A percentile compares a stretch with the other conserved stretches of the same genome.
Evolutionary conservation across 352 stramenopile genomes (phyloP).

Genomic region (Phytophthora fragariaefolia): DNA sequence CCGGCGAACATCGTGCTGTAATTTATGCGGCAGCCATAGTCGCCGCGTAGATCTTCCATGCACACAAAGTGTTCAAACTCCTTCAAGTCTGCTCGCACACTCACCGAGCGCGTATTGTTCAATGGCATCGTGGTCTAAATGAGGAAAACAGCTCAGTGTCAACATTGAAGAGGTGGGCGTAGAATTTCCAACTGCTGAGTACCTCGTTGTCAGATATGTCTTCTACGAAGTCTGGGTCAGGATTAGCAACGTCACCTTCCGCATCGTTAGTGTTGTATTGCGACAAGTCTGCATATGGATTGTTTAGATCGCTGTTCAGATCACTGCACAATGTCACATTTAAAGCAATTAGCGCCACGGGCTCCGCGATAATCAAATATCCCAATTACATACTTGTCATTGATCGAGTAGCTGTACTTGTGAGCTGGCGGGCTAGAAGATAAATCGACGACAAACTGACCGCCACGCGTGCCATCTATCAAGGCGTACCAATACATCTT

Average conservation of each 20-base stretch:
- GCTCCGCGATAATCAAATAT: background rate
- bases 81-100: slow-evolving; percentile 48
- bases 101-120: slow-evolving; percentile 25
- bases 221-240: slow-evolving; percentile 48
- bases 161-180: background rate
- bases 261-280: slow-evolving; percentile 39
- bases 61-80: slow-evolving; percentile 74
- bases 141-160: background rate
- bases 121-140: slow-evolving; percentile 14
- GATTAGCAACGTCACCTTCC: slow-evolving; percentile 26
- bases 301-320: slow-evolving; percentile 53
- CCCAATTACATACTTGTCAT: slow-evolving; percentile 21
- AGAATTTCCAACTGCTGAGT: background rate
- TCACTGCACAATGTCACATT: slow-evolving; percentile 27
- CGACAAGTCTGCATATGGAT: slow-evolving; percentile 44
- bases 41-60: slow-evolving; percentile 58
- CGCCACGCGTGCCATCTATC: slow-evolving; percentile 16
- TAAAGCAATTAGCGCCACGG: slow-evolving; percentile 10
- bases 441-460: slow-evolving; percentile 49
- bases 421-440: slow-evolving; percentile 31
- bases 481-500: background rate
- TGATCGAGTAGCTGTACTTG: slow-evolving; percentile 17
- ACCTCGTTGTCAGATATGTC: slow-evolving; percentile 81
- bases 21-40: slow-evolving; percentile 71
- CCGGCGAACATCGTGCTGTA: slow-evolving; percentile 79